These are phyloP conservation scores for Euphorbia schlechtendalii DNA, from an alignment of 441 rosid genomes.

Conservation along the genomic window DNA sequence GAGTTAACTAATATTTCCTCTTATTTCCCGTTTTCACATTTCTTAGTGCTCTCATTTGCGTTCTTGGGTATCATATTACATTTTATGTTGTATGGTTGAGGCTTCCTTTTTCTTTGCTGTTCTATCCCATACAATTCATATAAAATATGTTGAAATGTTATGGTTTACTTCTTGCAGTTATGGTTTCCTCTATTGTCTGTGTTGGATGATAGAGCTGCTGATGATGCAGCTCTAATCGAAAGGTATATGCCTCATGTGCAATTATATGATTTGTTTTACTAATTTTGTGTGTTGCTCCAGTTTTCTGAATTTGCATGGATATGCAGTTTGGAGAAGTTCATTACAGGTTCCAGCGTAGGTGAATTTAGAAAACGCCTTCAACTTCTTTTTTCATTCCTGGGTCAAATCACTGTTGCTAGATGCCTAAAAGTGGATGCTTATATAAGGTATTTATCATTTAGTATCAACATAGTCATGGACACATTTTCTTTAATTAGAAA, in stretches of 20 bases:
- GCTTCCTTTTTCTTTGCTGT: neutral
- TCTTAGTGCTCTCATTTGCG: too few relatives aligned
- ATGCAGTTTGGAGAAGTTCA: slow-evolving; percentile 84
- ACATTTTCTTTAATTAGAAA: neutral
- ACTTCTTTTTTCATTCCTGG: slow-evolving; percentile 76
- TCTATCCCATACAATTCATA: neutral
- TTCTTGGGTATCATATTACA: too few relatives aligned
- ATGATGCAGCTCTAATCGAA: slow-evolving; percentile 44
- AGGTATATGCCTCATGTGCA: slow-evolving; percentile 48
- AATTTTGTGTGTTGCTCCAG: neutral
- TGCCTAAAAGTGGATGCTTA: slow-evolving; percentile 40
- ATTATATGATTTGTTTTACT: slow-evolving; percentile 15
- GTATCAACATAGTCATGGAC: neutral
- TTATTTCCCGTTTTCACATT: too few relatives aligned
- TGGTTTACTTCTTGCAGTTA: slow-evolving; percentile 51
- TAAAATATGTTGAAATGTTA: neutral
- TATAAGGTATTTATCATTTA: slow-evolving; percentile 44
- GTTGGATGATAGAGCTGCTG: slow-evolving; percentile 45
- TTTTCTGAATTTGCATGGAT: slow-evolving; percentile 10
- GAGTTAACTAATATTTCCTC: too few relatives aligned
- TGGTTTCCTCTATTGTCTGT: slow-evolving; percentile 92
- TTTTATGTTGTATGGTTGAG: too few relatives aligned
- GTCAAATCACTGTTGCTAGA: slow-evolving; percentile 61
- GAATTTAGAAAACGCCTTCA: slow-evolving; percentile 88
- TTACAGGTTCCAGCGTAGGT: slow-evolving; percentile 78